Conservation (phyloP, 2,329 filamentous ascomycete genomes). For the Penicillium sp. region DNA sequence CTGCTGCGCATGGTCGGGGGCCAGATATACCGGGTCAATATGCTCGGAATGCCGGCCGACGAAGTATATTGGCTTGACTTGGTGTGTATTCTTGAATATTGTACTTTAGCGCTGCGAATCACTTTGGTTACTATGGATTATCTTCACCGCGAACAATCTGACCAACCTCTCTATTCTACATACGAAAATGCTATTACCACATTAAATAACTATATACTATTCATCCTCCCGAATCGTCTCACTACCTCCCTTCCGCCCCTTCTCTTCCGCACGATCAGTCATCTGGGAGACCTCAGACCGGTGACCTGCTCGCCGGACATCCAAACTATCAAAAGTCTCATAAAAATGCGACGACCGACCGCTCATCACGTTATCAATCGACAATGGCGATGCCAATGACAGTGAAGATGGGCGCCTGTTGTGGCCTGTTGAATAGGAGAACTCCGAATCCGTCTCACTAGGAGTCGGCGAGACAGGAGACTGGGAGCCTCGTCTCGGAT, state of each 20-base stretch:
- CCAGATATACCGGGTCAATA: neutral
- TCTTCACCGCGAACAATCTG: no score
- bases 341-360: neutral
- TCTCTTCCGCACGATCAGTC: neutral
- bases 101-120: neutral
- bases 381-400: neutral
- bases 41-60: neutral
- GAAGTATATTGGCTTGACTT: constrained; percentile 1
- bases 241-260: neutral
- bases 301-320: neutral
- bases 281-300: neutral
- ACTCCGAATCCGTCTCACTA: neutral
- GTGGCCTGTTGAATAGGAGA: neutral
- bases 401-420: neutral
- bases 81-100: neutral
- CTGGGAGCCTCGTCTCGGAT: neutral
- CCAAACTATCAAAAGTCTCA: neutral
- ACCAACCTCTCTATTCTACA: neutral
- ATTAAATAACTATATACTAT: neutral
- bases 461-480: neutral
- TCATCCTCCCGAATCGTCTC: constrained; percentile 1
- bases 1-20: neutral
- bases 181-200: neutral
- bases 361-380: constrained; percentile 2
- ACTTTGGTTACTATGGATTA: neutral